Percentiles rank a stretch among this genome's conserved stretches.
These are phyloP conservation scores for Suillus placidus DNA, from an alignment of 768 basidiomycete genomes.

Conservation along the genomic window DNA sequence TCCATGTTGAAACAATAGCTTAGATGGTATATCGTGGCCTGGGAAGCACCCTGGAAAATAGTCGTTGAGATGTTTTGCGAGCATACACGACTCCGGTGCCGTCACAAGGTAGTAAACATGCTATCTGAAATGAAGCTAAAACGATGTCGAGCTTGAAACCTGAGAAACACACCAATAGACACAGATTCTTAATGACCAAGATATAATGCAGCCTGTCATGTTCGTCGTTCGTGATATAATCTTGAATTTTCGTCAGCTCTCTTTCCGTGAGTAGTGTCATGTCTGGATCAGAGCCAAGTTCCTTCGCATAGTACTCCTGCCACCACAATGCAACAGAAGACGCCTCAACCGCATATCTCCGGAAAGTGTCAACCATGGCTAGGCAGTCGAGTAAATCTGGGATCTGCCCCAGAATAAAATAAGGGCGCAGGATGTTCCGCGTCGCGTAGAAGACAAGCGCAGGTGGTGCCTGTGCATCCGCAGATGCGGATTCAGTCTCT, in stretches of 20 bases:
- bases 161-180: slow-evolving; percentile 21
- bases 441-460: slow-evolving; percentile 28
- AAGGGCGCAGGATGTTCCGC: slow-evolving; percentile 32
- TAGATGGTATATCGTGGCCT: slow-evolving; percentile 18
- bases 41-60: slow-evolving; percentile 32
- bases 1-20: slow-evolving; percentile 25
- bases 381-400: slow-evolving; percentile 33
- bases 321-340: slow-evolving; percentile 26
- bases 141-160: neutral
- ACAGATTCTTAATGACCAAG: slow-evolving; percentile 25
- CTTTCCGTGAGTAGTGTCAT: slow-evolving; percentile 22
- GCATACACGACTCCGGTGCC: slow-evolving; percentile 29
- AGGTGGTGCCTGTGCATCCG: slow-evolving; percentile 13
- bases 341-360: slow-evolving; percentile 20
- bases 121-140: slow-evolving; percentile 15
- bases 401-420: slow-evolving; percentile 34
- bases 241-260: slow-evolving; percentile 18
- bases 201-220: slow-evolving; percentile 25
- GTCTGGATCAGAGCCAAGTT: slow-evolving; percentile 12
- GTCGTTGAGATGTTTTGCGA: slow-evolving; percentile 24
- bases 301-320: slow-evolving; percentile 27
- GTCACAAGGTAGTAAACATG: slow-evolving; percentile 33
- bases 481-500: neutral
- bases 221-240: slow-evolving; percentile 18
- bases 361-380: slow-evolving; percentile 24